phyloP scores from a whole-genome alignment of 2,329 filamentous ascomycete genomes.

The Fusarium sp. region DNA sequence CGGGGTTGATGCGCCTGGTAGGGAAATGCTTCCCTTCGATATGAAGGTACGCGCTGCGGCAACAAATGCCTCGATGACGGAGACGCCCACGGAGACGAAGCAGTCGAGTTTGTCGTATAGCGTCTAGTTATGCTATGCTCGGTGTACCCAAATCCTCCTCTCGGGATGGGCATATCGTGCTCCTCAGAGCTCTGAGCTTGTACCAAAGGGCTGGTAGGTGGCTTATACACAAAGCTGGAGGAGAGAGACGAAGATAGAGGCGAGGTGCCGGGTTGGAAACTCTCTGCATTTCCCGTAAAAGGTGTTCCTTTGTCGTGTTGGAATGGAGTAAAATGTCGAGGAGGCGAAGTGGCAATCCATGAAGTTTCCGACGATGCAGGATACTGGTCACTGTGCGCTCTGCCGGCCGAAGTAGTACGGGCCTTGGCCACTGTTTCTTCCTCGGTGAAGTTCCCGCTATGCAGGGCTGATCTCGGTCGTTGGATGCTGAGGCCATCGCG shows the following conservation, averaged over 20 bases:
- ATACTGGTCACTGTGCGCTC: slow-evolving; percentile 25
- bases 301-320: slow-evolving; percentile 51
- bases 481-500: slow-evolving; percentile 73
- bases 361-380: slow-evolving; percentile 41
- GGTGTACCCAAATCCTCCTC: slow-evolving; percentile 61
- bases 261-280: slow-evolving; percentile 60
- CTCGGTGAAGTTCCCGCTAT: slow-evolving; percentile 72
- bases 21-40: slow-evolving; percentile 69
- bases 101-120: slow-evolving; percentile 76
- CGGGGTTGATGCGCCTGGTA: slow-evolving; percentile 84
- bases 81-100: slow-evolving; percentile 55
- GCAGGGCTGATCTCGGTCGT: slow-evolving; percentile 79
- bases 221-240: slow-evolving; percentile 83
- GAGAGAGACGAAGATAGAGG: slow-evolving; percentile 77
- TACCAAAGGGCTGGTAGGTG: slow-evolving; percentile 91
- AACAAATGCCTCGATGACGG: slow-evolving; percentile 49
- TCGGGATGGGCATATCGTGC: slow-evolving; percentile 63
- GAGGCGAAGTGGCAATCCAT: slow-evolving; percentile 67
- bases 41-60: slow-evolving; percentile 43
- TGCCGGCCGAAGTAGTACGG: slow-evolving; percentile 2
- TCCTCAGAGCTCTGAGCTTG: slow-evolving; percentile 88
- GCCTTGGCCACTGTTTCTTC: slow-evolving; percentile 39
- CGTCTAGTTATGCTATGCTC: slow-evolving; percentile 60
- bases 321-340: slow-evolving; percentile 60
- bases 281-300: slow-evolving; percentile 47